Conservation (phyloP, 257 asterid species). For the Cinchona pubescens region DNA sequence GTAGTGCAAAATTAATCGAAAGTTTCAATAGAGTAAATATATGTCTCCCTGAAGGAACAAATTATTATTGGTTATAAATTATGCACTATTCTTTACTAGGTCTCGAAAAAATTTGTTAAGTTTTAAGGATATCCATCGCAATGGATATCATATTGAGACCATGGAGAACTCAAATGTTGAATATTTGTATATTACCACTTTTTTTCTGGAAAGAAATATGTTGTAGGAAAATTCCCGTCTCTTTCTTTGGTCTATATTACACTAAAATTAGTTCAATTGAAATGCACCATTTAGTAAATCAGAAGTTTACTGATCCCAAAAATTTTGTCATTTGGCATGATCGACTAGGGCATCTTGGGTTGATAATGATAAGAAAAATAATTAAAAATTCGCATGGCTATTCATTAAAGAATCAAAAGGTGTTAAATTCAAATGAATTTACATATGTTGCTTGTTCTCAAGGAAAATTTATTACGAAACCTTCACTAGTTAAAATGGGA, state of each 20-base stretch:
- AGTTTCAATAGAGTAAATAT: no score
- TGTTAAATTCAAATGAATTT: no score
- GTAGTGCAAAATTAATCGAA: no score
- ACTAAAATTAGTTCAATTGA: neutral
- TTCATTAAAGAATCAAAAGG: neutral
- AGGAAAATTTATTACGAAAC: no score
- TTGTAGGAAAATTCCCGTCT: no score
- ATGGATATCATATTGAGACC: neutral
- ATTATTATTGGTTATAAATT: no score
- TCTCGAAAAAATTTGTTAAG: neutral
- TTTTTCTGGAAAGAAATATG: neutral
- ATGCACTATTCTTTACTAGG: no score
- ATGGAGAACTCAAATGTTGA: no score
- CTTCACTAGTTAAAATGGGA: no score
- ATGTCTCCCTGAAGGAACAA: slow-evolving; percentile 22
- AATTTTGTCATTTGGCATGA: neutral
- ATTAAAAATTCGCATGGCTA: neutral
- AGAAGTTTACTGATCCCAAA: neutral
- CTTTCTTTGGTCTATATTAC: no score
- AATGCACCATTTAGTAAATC: neutral
- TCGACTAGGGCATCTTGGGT: neutral
- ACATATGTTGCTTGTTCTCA: no score
- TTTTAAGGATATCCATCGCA: neutral
- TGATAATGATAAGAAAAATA: neutral
- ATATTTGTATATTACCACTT: neutral